Evolutionary conservation across 257 asterid genomes (phyloP), one percentile per base, ranked within the genome.

Genomic region (Solanum paucissectum): DNA sequence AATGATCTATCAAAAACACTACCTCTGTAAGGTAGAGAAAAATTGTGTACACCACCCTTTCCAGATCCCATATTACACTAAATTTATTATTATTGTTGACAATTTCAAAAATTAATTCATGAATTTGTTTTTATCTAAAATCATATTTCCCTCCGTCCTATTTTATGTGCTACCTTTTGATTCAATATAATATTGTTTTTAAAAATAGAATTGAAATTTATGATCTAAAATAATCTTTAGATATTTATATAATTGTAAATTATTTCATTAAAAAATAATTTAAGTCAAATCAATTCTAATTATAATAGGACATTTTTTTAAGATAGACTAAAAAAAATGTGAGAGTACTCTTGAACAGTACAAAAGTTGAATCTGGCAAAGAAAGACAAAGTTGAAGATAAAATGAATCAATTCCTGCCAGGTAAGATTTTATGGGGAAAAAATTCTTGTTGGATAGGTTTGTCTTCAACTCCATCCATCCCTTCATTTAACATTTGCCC

Each of bases 391-490:
- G 49, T 84, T 11, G 91, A 87, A 91, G 90, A 91, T 90, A 88
- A 85, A 92, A 88, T 92, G 92, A 92, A 93, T 93, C 88, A 91
- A 84, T 87, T 89, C 75, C 88, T 79, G 95, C 92, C 95, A 94
- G 91, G 91, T 90, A 92, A 92, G 93, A 79, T 86, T 44, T 88
- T 85, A 92, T 89, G 90, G 89, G 89, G 89, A 86, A 90, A 7
- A 55, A 88, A 90, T 36, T 88, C 76, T 87, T 49, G 60, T 49
- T 49, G 60, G 60, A 49, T 49, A 14, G 60, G 60, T 49, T 49
- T 90, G 93, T 83, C 89, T 86, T 89, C 87, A 89, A 89, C 91
- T 93, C 95, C 89, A 91, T 91, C 93, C 96, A 94, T 89, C 91
- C 91, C 87, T 87, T 93, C 90, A 83, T 91, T 14, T 69, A 87